Conservation (phyloP, 495 filamentous ascomycete species). For the Penicillium egyptiacum region DNA sequence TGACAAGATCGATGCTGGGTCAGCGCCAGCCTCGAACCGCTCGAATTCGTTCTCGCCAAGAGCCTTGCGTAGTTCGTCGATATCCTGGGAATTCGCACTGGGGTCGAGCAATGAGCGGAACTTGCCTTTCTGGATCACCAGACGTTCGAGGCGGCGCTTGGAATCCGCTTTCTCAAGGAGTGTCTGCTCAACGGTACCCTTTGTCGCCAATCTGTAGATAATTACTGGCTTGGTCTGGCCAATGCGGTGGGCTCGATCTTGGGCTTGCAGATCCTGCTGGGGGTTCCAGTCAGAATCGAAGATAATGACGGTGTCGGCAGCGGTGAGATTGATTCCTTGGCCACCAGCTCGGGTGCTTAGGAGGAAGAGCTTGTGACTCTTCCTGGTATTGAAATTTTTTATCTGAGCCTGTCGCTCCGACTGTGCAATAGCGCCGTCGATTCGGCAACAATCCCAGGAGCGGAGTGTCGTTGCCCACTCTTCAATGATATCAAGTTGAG, state of each 20-base stretch:
- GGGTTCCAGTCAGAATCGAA: slow-evolving; percentile 95
- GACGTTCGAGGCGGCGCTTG: slow-evolving; percentile 89
- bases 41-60: slow-evolving; percentile 55
- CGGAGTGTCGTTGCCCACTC: slow-evolving; percentile 75
- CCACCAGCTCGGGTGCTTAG: slow-evolving; percentile 89
- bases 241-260: slow-evolving; percentile 92
- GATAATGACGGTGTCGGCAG: slow-evolving; percentile 73
- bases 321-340: slow-evolving; percentile 84
- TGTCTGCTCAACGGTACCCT: slow-evolving; percentile 87
- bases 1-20: slow-evolving; percentile 62
- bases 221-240: slow-evolving; percentile 90
- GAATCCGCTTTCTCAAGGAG: slow-evolving; percentile 86
- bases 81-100: slow-evolving; percentile 31
- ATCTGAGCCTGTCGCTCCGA: slow-evolving; percentile 81
- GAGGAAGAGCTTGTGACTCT: slow-evolving; percentile 74
- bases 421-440: slow-evolving; percentile 86
- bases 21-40: slow-evolving; percentile 55
- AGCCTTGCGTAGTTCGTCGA: slow-evolving; percentile 47
- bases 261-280: slow-evolving; percentile 93
- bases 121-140: slow-evolving; percentile 93
- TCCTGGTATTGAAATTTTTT: slow-evolving; percentile 74
- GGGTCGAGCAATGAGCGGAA: slow-evolving; percentile 56
- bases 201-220: slow-evolving; percentile 92
- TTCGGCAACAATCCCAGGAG: slow-evolving; percentile 79
- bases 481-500: slow-evolving; percentile 85